Evolutionary conservation across 805 yeast species (phyloP).

Genomic region (Ogataea trehaloabstinens): DNA sequence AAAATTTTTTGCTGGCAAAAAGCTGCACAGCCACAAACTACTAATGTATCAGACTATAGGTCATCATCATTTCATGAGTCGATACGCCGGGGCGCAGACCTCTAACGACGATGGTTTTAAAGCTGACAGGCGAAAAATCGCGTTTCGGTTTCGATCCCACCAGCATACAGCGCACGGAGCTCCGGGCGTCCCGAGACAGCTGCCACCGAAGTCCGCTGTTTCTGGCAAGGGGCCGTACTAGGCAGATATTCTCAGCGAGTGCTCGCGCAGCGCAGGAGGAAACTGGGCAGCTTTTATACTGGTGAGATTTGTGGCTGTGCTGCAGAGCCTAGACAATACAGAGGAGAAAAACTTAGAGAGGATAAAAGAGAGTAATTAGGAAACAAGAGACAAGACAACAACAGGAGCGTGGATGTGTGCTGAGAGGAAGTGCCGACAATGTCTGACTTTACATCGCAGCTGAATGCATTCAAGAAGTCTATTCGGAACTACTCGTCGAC

Average conservation of each 20-base stretch:
- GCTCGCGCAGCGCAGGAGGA: no score
- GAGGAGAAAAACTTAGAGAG: no score
- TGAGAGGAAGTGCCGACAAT: no score
- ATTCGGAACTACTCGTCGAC: constrained; percentile 55
- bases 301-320: no score
- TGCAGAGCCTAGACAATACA: no score
- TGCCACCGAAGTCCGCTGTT: constrained; percentile 12
- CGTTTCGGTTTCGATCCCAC: constrained; percentile 16
- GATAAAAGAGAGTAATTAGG: no score
- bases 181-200: constrained; percentile 10
- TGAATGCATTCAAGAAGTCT: constrained; percentile 63
- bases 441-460: constrained; percentile 40
- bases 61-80: constrained; percentile 97
- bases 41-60: constrained; percentile 79
- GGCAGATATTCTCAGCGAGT: no score
- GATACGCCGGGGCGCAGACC: constrained; percentile 65
- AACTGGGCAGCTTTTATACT: no score
- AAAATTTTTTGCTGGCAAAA: no score
- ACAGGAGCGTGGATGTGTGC: no score
- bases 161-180: constrained; percentile 24
- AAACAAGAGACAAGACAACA: no score
- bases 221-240: constrained; percentile 2
- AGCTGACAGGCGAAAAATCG: constrained; percentile 47
- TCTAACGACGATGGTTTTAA: constrained; percentile 98
- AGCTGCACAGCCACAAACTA: constrained; percentile 78